Evolutionary conservation across 495 filamentous ascomycete species (phyloP), one percentile per base, ranked within the genome.

Genomic region (Cairneyella variabilis): DNA sequence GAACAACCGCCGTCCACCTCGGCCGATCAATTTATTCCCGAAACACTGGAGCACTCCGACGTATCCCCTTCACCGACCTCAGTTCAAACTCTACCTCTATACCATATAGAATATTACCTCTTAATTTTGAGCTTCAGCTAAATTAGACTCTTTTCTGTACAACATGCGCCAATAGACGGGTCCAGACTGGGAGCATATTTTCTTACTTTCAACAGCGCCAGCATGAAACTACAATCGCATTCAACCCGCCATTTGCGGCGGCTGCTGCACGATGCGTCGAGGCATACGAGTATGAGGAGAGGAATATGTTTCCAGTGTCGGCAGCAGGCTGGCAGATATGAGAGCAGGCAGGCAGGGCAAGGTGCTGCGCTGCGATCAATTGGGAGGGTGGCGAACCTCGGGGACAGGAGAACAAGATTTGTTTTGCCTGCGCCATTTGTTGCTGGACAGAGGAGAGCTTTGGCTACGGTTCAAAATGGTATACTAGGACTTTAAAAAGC

Each of bases 381-480:
- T 21, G 23, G n/a, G n/a, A n/a, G n/a, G n/a, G n/a, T n/a, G n/a
- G n/a, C n/a, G n/a, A n/a, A n/a, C n/a, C n/a, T n/a, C n/a, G n/a
- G n/a, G n/a, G n/a, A n/a, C n/a, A n/a, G n/a, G n/a, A n/a, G n/a
- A n/a, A n/a, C n/a, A n/a, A 26, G 41, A 21, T 23, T 48, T 23
- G 27, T 42, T 21, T 37, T 56, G 6, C 54, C 61, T 34, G 47
- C 57, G 12, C 27, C 41, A 20, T 55, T 60, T 36, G 27, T 60
- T 37, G 61, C 57, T 12, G 61, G 61, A 8, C 61, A 64, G 40
- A 57, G 57, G 47, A 55, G 61, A 36, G 11, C 43, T 18, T 38
- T 64, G 36, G 54, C 61, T 18, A 64, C 61, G 8, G 57, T 60
- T 30, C 39, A 60, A 34, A 64, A 60, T 44, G 51, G 61, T 64